Conservation (phyloP, 176 grass and related monocot genomes). For the Poa annua region DNA sequence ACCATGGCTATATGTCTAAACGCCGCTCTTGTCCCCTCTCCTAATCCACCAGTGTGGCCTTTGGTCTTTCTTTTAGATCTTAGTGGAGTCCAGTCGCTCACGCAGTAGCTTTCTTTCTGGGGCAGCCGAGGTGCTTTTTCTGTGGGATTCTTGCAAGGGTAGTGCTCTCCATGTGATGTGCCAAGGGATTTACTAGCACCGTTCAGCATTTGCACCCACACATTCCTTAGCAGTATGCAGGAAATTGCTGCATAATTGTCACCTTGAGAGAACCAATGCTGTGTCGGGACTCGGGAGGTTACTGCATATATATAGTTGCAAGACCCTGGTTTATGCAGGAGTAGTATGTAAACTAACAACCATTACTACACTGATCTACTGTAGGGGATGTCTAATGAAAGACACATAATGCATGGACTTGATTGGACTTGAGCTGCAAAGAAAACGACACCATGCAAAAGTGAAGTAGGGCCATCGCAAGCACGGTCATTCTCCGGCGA, state of each 20-base stretch:
- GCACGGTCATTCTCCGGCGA: conserved; percentile 10
- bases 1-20: neutral
- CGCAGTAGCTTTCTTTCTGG: neutral
- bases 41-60: conserved; percentile 10
- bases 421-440: conserved; percentile 6
- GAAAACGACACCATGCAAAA: conserved; percentile 10
- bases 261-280: neutral
- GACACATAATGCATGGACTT: neutral
- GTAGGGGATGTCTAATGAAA: neutral
- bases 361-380: neutral
- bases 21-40: conserved; percentile 21
- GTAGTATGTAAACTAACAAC: neutral
- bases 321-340: neutral
- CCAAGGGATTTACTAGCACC: neutral
- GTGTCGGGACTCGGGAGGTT: too few species aligned
- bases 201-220: conserved; percentile 2
- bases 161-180: conserved; percentile 50
- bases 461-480: conserved; percentile 36
- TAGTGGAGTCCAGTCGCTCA: conserved; percentile 40
- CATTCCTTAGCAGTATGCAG: neutral
- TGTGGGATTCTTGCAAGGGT: neutral
- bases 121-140: conserved; percentile 33
- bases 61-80: conserved; percentile 26
- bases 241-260: neutral
- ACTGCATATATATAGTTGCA: neutral